Evolutionary conservation across 2,329 filamentous ascomycete genomes (phyloP).

Genomic region (Fusarium kyushuense): DNA sequence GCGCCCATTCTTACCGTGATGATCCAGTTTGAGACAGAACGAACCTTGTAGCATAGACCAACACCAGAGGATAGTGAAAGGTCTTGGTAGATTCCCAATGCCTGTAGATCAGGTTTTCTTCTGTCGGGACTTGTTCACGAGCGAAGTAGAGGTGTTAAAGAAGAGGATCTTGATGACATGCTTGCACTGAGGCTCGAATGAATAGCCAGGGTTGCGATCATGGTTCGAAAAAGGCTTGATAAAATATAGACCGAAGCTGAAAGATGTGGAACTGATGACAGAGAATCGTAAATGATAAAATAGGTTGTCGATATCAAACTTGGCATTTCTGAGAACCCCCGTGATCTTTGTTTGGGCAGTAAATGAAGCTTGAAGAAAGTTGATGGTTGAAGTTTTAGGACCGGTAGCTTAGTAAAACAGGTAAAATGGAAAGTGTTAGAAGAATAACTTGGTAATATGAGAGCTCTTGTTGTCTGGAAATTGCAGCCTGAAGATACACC

Average conservation of each 20-base stretch:
- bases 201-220: background rate
- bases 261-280: background rate
- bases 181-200: background rate
- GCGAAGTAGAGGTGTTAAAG: background rate
- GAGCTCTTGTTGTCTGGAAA: too few relatives aligned
- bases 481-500: background rate
- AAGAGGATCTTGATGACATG: background rate
- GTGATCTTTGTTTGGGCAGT: background rate
- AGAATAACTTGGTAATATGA: too few relatives aligned
- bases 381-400: too few relatives aligned
- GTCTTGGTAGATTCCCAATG: background rate
- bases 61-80: background rate
- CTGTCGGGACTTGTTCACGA: too few relatives aligned
- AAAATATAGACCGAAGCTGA: accelerated
- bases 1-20: background rate
- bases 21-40: background rate
- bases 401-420: too few relatives aligned
- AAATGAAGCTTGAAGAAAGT: background rate
- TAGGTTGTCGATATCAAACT: background rate
- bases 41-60: background rate
- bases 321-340: background rate
- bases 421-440: too few relatives aligned
- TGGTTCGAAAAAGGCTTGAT: background rate
- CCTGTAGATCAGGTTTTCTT: accelerated
- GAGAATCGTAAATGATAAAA: background rate